Evolutionary conservation across 2,329 filamentous ascomycete genomes (phyloP), one percentile per base, ranked within the genome.

Genomic region (Orbilia ellipsospora): DNA sequence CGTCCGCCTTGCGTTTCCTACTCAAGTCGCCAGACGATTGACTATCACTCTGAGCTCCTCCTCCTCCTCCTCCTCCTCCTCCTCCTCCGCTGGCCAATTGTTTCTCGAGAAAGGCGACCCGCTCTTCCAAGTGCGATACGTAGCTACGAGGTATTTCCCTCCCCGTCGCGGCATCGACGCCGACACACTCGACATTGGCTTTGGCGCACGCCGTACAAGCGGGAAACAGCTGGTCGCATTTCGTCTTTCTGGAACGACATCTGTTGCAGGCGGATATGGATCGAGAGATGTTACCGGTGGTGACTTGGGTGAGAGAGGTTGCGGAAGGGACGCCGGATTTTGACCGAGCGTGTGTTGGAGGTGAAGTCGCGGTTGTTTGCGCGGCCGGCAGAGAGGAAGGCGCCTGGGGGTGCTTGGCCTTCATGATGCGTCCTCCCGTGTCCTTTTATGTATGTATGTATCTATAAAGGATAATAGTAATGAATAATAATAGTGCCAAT

Each of bases 171-270:
- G 79, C 79, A 40, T 79, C 78, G 60, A 80, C 79, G 26, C 79
- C 79, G n/a, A 80, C 79, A 57, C 79, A 80, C 48, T 79, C 78
- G 10, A 80, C 78, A 7, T 77, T 77, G n/a, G 79, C 79, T 42
- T 79, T 79, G 20, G 77, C 75, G 56, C 79, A 80, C 12, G 78
- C 78, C 16, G 78, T 73, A 56, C 79, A 80, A 15, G 77, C 78
- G 13, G 79, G 79, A 52, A 80, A 80, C n/a, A 78, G 62, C 52
- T 80, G 79, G 48, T 80, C 79, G 67, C 79, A 80, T 52, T 79
- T 79, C 1, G 79, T 80, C 60, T 80, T 80, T 16, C 79, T 77
- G 20, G 78, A 78, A 10, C 79, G 75, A 63, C 79, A 80, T 15
- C 79, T 73, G 59, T 79, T 79, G 64, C 79, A 80, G 20, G 79